Conservation (phyloP, 2,329 filamentous ascomycete genomes). For the Phialocephala sp. region DNA sequence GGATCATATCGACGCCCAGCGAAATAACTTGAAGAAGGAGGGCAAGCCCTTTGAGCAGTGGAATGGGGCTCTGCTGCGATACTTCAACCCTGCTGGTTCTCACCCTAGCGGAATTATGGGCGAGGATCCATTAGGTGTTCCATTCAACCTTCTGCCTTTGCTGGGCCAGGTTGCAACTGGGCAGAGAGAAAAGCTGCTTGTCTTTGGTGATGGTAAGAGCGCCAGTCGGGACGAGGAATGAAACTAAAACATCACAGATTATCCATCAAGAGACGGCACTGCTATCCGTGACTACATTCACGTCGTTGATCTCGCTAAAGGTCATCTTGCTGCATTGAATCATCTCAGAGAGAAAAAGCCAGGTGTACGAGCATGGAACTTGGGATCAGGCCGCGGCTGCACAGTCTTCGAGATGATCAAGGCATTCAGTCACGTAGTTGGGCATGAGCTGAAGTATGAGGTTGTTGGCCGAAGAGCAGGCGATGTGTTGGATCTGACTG, state of each 20-base stretch:
- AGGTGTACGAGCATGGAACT: conserved; percentile 93
- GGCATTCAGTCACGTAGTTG: conserved; percentile 87
- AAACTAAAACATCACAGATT: conserved; percentile 65
- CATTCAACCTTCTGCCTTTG: conserved; percentile 93
- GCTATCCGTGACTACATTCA: conserved; percentile 99
- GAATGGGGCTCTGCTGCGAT: conserved; percentile 92
- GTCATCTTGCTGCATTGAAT: conserved; percentile 88
- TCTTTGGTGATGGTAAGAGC: conserved; percentile 85
- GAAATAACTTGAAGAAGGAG: conserved; percentile 79
- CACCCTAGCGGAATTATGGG: conserved; percentile 98
- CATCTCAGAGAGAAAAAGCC: conserved; percentile 84
- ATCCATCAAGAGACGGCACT: conserved; percentile 86
- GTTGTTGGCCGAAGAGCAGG: conserved; percentile 82
- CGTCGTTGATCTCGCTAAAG: conserved; percentile 85
- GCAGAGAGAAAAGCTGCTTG: conserved; percentile 89
- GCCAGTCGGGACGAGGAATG: neutral
- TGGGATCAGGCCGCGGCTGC: conserved; percentile 91
- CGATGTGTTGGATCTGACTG: conserved; percentile 93
- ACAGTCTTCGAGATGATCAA: conserved; percentile 98
- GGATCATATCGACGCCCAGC: conserved; percentile 86
- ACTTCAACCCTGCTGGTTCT: conserved; percentile 96
- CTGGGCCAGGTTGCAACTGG: conserved; percentile 96
- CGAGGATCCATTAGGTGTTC: conserved; percentile 93
- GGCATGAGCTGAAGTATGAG: conserved; percentile 84
- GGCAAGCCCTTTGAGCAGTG: conserved; percentile 80